Percentiles rank a stretch among this genome's conserved stretches.
Evolutionary conservation across 768 basidiomycete species (phyloP).

Genomic region (Brasilioporus rufonigricans): DNA sequence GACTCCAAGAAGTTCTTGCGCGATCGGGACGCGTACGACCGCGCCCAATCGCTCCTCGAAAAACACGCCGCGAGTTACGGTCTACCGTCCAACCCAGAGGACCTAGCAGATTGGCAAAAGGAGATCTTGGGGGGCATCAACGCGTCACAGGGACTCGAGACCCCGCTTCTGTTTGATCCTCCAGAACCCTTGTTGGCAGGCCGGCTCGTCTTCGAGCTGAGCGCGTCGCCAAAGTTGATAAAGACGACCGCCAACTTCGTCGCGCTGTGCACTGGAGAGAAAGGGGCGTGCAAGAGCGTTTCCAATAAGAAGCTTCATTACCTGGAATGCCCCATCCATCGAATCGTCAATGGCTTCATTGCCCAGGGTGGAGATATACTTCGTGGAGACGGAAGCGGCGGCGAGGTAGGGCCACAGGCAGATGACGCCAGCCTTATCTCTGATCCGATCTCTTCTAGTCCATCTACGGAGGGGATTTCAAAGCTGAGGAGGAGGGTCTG

Average conservation of each 20-base stretch:
- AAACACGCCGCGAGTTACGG: constrained; percentile 42
- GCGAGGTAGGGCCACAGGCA: constrained; percentile 40
- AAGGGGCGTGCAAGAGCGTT: constrained; percentile 44
- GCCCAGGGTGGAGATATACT: constrained; percentile 56
- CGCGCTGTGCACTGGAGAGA: constrained; percentile 46
- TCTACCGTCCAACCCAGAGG: constrained; percentile 36
- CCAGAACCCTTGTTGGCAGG: constrained; percentile 40
- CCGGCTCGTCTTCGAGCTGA: constrained; percentile 41
- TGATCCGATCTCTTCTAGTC: constrained; percentile 30
- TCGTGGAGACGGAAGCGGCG: constrained; percentile 50
- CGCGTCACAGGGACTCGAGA: constrained; percentile 31
- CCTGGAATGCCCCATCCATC: constrained; percentile 42
- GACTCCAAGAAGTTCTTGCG: constrained; percentile 28
- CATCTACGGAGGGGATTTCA: constrained; percentile 47
- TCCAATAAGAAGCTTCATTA: constrained; percentile 47
- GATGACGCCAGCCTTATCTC: background rate
- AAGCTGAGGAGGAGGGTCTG: constrained; percentile 51
- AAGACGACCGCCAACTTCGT: constrained; percentile 50
- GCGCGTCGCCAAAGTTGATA: constrained; percentile 36
- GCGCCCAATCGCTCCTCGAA: constrained; percentile 33
- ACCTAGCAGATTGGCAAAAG: constrained; percentile 42
- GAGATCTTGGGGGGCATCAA: constrained; percentile 45
- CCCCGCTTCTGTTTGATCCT: constrained; percentile 32
- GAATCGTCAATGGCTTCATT: constrained; percentile 47
- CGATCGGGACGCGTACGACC: constrained; percentile 31